Evolutionary conservation across 805 yeast species (phyloP).

Genomic region (Yarrowia keelungensis): DNA sequence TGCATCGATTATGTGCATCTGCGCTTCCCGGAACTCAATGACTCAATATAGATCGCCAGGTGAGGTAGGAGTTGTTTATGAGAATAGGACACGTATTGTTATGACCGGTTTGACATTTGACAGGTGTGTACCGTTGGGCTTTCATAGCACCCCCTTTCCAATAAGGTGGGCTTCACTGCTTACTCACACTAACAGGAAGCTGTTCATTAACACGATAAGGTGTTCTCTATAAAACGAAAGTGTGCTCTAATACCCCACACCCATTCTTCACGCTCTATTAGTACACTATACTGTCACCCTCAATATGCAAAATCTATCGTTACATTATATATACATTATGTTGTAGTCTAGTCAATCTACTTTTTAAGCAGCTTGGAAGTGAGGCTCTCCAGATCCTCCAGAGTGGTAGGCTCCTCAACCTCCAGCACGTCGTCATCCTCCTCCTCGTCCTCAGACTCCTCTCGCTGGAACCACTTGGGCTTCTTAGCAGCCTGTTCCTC

Average conservation of each 20-base stretch:
- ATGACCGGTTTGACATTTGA: too few species aligned
- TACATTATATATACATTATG: constrained; percentile 32
- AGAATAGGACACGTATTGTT: too few species aligned
- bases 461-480: constrained; percentile 53
- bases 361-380: constrained; percentile 45
- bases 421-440: constrained; percentile 61
- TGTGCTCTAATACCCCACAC: not conserved
- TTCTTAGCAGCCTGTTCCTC: constrained; percentile 50
- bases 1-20: constrained; percentile 13
- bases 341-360: constrained; percentile 9
- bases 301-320: constrained; percentile 12
- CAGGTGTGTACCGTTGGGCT: too few species aligned
- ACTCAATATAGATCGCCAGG: not conserved
- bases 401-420: constrained; percentile 84
- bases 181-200: too few species aligned
- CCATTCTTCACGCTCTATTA: not conserved
- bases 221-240: too few species aligned
- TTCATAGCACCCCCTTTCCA: too few species aligned
- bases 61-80: too few species aligned
- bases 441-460: constrained; percentile 47
- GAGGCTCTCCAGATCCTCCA: constrained; percentile 88
- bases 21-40: not conserved
- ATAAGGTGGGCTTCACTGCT: too few species aligned
- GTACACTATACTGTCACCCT: not conserved
- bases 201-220: too few species aligned